Conservation (phyloP, 805 yeast species). For the Saccharomycopsis babjevae region DNA sequence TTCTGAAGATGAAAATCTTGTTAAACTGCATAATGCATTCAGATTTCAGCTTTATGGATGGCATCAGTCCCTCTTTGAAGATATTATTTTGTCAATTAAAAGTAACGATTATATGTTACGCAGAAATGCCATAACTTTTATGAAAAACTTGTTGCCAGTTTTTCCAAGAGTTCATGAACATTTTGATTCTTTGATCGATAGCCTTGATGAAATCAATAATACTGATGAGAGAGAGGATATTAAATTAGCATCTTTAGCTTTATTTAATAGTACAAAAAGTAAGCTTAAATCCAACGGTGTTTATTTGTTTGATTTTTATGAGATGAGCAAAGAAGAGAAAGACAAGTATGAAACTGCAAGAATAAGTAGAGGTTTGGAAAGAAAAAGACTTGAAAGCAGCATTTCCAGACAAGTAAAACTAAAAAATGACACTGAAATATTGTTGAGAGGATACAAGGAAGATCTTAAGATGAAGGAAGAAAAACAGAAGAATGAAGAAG, state of each 20-base stretch:
- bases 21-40: conserved; percentile 3
- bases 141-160: conserved; percentile 51
- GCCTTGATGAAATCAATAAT: conserved; percentile 37
- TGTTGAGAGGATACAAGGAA: background rate
- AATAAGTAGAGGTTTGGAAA: conserved; percentile 15
- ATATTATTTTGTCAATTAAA: conserved; percentile 33
- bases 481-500: conserved; percentile 12
- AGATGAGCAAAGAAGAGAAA: conserved; percentile 36
- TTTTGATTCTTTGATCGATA: conserved; percentile 39
- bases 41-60: conserved; percentile 34
- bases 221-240: conserved; percentile 70
- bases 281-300: conserved; percentile 38
- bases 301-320: conserved; percentile 47
- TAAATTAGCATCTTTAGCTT: conserved; percentile 64
- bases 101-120: conserved; percentile 64
- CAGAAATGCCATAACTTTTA: conserved; percentile 66
- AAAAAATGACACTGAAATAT: conserved; percentile 7
- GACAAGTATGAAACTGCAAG: conserved; percentile 22
- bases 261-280: conserved; percentile 54
- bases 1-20: conserved; percentile 9
- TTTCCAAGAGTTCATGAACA: conserved; percentile 66
- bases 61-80: conserved; percentile 41
- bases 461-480: conserved; percentile 15
- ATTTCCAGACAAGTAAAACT: conserved; percentile 13
- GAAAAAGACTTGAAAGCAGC: conserved; percentile 14